Base-by-base conservation (phyloP, 139 green algal species). In the Chlamydomonas sphaeroides region DNA sequence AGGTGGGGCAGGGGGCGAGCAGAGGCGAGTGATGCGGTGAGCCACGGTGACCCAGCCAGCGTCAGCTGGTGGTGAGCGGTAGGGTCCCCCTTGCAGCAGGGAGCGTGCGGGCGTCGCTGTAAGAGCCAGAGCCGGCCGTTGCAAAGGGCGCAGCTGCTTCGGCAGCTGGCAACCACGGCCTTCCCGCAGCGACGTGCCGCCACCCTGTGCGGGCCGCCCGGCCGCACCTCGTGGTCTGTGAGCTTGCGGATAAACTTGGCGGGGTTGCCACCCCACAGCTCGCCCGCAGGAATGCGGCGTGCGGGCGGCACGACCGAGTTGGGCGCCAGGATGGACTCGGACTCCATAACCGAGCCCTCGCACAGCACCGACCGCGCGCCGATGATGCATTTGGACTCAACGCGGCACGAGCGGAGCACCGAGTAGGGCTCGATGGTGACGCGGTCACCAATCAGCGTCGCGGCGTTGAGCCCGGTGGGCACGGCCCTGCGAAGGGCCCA, bases 191-290 rank as follows among this genome's bases (percentile, higher is more conserved):
- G n/a, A n/a, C n/a, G 23, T 33, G 20, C 56, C 56, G 20, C 18
- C 7, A 63, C 7, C 20, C 49, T 36, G 39, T 6, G 10, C 45
- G 45, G 14, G 45, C 45, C 45, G 5, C 5, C 20, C 10, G 61
- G 10, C 7, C 88, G 21, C 48, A 95, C 90, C 78, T 95, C 92
- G 68, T 93, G 79, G 20, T 77, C 90, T 51, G 88, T 96, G 39
- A 98, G 84, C 65, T 95, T 89, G 14, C 95, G 90, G 8, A 98
- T 86, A 68, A 93, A 97, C 25, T 82, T 85, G 0, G 94, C 95
- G 32, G 95, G 95, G 78, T 93, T 94, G 61, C 95, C 95, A 4
- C 86, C 94, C 95, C 95, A 98, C 74, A 98, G 81, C 85, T 98
- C 87, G 5, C 94, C 95, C 36, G 88, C 86, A n/a, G 95, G 95